Evolutionary conservation across 768 basidiomycete genomes (phyloP).

Genomic region (Pholiota molesta): DNA sequence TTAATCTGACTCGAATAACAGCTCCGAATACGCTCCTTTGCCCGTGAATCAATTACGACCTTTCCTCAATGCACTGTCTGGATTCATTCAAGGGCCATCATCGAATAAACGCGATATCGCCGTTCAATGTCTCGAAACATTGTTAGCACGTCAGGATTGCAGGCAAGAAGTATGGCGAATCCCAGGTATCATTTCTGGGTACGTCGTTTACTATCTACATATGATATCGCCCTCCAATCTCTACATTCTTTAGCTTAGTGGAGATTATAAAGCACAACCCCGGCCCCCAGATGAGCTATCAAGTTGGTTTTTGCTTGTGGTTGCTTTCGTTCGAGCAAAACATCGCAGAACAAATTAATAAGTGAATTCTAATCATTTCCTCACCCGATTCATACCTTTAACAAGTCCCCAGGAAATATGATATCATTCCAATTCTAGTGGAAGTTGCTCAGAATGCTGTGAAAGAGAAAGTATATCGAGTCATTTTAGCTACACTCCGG

Average conservation of each 20-base stretch:
- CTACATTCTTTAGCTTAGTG: conserved; percentile 56
- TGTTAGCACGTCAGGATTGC: conserved; percentile 81
- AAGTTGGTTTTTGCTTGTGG: conserved; percentile 93
- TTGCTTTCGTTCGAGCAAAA: conserved; percentile 88
- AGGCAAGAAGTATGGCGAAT: conserved; percentile 82
- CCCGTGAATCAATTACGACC: conserved; percentile 57
- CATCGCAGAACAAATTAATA: conserved; percentile 85
- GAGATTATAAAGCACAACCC: conserved; percentile 82
- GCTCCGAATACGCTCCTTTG: conserved; percentile 53
- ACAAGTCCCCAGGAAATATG: conserved; percentile 67
- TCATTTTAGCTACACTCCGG: conserved; percentile 89
- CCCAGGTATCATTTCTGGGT: conserved; percentile 72
- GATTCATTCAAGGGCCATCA: conserved; percentile 61
- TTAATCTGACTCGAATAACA: conserved; percentile 25
- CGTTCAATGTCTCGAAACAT: conserved; percentile 87
- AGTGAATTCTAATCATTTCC: conserved; percentile 46
- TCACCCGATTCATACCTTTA: background rate
- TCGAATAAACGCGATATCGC: conserved; percentile 83
- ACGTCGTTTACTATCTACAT: conserved; percentile 19
- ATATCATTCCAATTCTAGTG: conserved; percentile 83
- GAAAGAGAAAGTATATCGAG: conserved; percentile 96
- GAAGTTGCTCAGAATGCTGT: conserved; percentile 86
- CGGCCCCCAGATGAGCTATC: conserved; percentile 94
- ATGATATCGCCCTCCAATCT: conserved; percentile 2
- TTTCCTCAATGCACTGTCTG: conserved; percentile 61